Evolutionary conservation across 2,329 filamentous ascomycete genomes (phyloP).

Genomic region (Lecanosticta acicola): DNA sequence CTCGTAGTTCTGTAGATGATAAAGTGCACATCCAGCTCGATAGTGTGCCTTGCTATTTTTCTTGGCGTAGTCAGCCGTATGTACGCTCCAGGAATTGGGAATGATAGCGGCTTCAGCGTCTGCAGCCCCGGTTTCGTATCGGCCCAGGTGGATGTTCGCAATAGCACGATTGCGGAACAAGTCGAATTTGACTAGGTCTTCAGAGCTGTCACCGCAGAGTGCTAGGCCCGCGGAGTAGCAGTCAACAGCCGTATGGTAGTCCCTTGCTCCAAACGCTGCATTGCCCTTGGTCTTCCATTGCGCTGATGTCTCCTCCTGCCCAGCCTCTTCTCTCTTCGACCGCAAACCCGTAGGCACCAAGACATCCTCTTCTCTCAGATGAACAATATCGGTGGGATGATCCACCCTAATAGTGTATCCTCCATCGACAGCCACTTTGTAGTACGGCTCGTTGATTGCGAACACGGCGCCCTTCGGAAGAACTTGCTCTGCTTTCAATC

Average conservation of each 20-base stretch:
- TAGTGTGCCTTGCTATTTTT: constrained; percentile 21
- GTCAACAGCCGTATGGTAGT: constrained; percentile 15
- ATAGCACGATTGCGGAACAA: constrained; percentile 23
- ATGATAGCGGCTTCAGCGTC: constrained; percentile 18
- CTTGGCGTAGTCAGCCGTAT: background rate
- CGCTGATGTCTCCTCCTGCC: constrained; percentile 1
- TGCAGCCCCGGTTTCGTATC: constrained; percentile 15
- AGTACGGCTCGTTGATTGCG: constrained; percentile 29
- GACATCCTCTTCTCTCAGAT: constrained; percentile 9
- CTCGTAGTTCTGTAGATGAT: constrained; percentile 20
- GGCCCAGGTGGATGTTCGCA: constrained; percentile 14
- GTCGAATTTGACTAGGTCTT: constrained; percentile 6
- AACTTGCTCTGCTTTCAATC: constrained; percentile 4
- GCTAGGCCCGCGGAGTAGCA: constrained; percentile 11
- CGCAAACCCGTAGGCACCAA: constrained; percentile 8
- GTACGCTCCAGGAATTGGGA: background rate
- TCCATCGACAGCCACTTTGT: constrained; percentile 14
- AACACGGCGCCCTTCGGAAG: constrained; percentile 14
- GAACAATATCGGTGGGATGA: constrained; percentile 26
- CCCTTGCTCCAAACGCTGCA: constrained; percentile 9
- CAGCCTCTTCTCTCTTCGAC: constrained; percentile 1
- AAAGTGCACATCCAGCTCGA: constrained; percentile 23
- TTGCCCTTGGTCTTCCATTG: constrained; percentile 22
- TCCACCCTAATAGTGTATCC: constrained; percentile 21
- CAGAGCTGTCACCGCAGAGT: constrained; percentile 2